Conservation (phyloP, 495 filamentous ascomycete species). For the Lichenothelia convexa region DNA sequence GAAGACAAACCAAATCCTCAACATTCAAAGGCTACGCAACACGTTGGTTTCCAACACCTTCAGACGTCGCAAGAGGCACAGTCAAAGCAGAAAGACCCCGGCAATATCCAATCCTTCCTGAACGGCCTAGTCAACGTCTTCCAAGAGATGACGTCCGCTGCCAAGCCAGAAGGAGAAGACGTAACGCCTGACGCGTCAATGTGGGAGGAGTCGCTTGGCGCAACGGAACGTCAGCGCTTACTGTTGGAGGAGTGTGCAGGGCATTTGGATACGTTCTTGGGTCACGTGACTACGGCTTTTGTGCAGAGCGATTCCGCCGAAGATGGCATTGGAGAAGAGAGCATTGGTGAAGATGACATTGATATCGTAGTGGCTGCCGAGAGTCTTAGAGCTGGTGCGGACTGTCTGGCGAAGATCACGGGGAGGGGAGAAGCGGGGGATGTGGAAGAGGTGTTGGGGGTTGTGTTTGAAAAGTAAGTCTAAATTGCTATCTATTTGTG, state of each 20-base stretch:
- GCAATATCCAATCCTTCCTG: constrained; percentile 50
- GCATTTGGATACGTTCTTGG: constrained; percentile 53
- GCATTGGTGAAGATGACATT: constrained; percentile 24
- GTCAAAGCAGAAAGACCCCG: constrained; percentile 29
- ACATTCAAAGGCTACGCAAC: constrained; percentile 11
- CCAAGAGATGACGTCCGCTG: constrained; percentile 46
- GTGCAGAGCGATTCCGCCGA: background rate
- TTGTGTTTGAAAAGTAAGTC: constrained; percentile 88
- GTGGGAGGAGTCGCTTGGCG: constrained; percentile 72
- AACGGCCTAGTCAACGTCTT: constrained; percentile 50
- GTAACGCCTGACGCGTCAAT: constrained; percentile 28
- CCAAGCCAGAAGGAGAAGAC: constrained; percentile 16
- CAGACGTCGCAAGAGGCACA: too few species aligned
- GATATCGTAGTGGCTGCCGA: constrained; percentile 95
- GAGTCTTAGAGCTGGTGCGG: constrained; percentile 64
- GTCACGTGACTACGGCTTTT: constrained; percentile 11
- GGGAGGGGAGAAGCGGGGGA: constrained; percentile 74
- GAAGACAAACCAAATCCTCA: constrained; percentile 2
- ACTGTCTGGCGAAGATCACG: constrained; percentile 65
- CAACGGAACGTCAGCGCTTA: constrained; percentile 72
- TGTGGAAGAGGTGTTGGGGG: constrained; percentile 90
- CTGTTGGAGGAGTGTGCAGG: constrained; percentile 54
- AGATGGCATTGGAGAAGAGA: constrained; percentile 3
- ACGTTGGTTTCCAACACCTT: constrained; percentile 12
- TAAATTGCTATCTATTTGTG: constrained; percentile 12